Base-by-base conservation (phyloP, 345 rosid genomes). In the Brassica nigra region DNA sequence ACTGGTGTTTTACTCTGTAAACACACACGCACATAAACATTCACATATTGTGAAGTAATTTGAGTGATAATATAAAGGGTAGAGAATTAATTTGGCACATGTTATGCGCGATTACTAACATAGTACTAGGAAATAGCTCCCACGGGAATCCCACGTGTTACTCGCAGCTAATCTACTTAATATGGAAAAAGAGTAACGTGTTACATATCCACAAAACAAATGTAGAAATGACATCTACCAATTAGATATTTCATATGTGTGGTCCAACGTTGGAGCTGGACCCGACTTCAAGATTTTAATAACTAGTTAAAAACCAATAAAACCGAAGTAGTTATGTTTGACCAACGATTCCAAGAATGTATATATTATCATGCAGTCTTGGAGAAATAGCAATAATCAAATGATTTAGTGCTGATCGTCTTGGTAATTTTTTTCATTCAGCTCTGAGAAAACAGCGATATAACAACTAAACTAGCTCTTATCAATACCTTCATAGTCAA, bases 131-230 rank as follows among this genome's bases (percentile, higher is more conserved):
- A 42, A 39, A 54, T 31, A 74, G 11, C n/a, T 12, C 77, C 80
- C 80, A 76, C 83, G 83, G 76, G 27, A 65, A 63, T 10, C 76
- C 80, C 83, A 80, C 83, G 80, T 80, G 83, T 42, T 62, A 69
- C 8, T 68, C 27, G 14, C 62, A 75, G 12, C 71, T 62, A 80
- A 18, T 16, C 39, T 80, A 52, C 83, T 76, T 39, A 76, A 18
- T 70, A 4, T 23, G 68, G 68, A 55, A 69, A 75, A 80, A 6
- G 20, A 57, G 20, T 42, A 73, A 80, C 83, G 80, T 76, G 83
- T 64, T 80, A 0, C 2, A 65, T 70, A 76, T 76, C 80, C 80
- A 55, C 55, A 57, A 44, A 76, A 64, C 69, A 70, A 55, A 76
- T 57, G 1, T 29, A 42, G 16, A 71, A 57, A 62, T 49, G 18